These are phyloP conservation scores for Alternaria consortialis DNA, from an alignment of 2,329 filamentous ascomycete species.

Conservation along the genomic window DNA sequence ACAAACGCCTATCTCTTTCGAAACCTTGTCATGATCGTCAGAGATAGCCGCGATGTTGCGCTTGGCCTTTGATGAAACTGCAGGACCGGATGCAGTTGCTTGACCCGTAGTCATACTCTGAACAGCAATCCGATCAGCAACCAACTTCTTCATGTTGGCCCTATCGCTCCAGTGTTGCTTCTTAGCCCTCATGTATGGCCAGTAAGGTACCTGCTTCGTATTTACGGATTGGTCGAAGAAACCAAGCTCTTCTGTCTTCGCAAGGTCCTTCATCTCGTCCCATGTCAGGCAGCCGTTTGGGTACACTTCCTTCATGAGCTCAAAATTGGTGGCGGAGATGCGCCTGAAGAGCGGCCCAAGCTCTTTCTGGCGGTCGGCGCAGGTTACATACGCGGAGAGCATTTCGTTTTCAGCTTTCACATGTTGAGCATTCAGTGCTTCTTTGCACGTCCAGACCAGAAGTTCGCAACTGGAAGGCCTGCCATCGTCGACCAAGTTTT, in stretches of 20 bases:
- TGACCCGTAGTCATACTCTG: not conserved
- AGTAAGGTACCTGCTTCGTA: not conserved
- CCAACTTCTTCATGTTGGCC: not conserved
- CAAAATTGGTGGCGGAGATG: not conserved
- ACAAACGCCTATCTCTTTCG: not conserved
- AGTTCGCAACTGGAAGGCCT: not conserved
- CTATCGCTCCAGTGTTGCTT: not conserved
- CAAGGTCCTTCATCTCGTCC: constrained; percentile 1
- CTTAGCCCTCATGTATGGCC: not conserved
- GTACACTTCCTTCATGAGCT: not conserved
- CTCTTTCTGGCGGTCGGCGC: not conserved
- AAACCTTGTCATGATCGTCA: not conserved
- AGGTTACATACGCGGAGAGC: not conserved
- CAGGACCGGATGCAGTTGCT: no score
- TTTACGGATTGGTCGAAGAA: not conserved
- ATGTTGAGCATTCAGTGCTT: not conserved
- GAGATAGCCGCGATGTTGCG: not conserved
- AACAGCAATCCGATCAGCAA: not conserved
- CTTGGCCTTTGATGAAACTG: not conserved
- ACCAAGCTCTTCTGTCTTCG: not conserved
- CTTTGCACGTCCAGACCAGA: not conserved
- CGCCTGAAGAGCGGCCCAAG: not conserved
- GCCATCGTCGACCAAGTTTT: not conserved
- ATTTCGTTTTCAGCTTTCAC: not conserved
- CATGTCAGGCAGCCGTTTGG: not conserved